Evolutionary conservation across 495 filamentous ascomycete species (phyloP), one percentile per base, ranked within the genome.

Genomic region (Margaritispora aquatica): DNA sequence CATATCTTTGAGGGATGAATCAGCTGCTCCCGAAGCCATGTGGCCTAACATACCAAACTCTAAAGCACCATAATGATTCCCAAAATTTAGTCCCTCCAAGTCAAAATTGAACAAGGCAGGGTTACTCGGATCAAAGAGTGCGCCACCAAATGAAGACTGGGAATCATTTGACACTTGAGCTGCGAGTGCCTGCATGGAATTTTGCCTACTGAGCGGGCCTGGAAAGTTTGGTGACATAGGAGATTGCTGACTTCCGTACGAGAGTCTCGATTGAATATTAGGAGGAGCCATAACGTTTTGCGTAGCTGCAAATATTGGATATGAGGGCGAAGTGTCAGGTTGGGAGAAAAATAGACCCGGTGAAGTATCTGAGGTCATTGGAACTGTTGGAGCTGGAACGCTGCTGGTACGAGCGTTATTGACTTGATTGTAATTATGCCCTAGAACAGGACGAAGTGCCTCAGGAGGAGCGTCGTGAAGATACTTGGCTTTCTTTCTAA

Each of bases 401-500:
- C 70, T 75, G 41, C 75, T 55, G 10, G 29, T 54, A 24, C 59
- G 29, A 22, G 29, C 36, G 54, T 69, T 69, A 41, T 57, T 64
- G n/a, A 46, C 51, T 54, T 60, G 79, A 54, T 79, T 80, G 61
- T 75, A 82, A 55, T 74, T 81, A 0, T 79, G 80, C 15, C 79
- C 80, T 26, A 83, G 66, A 8, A 83, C 80, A 1, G 78, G 79
- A 47, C 80, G 69, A 26, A 83, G 62, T 11, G 79, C 78, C 60
- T 94, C 91, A 56, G 89, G 82, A 36, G 92, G 90, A 24, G 93
- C 91, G 76, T 97, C 94, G 73, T 96, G 92, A 50, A 98, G 87
- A 75, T 98, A 98, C 71, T 98, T 98, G 62, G 94, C 94, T 78
- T 97, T 98, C 74, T 98, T 97, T 60, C 94, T 88, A 38, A 96